Evolutionary conservation across 306 rosid genomes (phyloP).

Genomic region (Lathyrus oleraceus): DNA sequence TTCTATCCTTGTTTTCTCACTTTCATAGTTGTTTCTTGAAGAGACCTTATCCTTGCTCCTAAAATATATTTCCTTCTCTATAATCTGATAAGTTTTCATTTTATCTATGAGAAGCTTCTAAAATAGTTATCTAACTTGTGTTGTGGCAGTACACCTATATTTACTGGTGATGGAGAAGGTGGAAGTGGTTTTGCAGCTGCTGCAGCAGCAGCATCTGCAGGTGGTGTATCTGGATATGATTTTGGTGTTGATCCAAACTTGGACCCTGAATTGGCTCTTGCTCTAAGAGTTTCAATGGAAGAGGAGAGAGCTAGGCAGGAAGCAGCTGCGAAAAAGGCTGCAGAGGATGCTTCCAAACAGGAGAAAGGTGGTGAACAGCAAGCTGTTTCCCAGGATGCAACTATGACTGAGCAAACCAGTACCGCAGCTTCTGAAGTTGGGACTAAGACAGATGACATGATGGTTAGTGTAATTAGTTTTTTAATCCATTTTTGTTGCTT

Average conservation of each 20-base stretch:
- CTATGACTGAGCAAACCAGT: slow-evolving; percentile 75
- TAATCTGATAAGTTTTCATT: neutral
- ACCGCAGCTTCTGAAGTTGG: slow-evolving; percentile 53
- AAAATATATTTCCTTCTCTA: neutral
- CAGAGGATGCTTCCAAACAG: slow-evolving; percentile 79
- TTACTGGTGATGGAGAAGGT: slow-evolving; percentile 98
- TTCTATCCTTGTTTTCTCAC: neutral
- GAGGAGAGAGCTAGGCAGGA: slow-evolving; percentile 99
- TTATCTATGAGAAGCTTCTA: neutral
- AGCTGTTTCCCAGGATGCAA: slow-evolving; percentile 80
- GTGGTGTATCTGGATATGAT: slow-evolving; percentile 90
- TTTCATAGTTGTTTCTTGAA: slow-evolving; percentile 1
- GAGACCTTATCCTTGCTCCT: slow-evolving; percentile 1
- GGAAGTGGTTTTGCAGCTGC: slow-evolving; percentile 96
- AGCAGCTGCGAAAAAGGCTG: slow-evolving; percentile 98
- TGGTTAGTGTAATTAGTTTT: slow-evolving; percentile 38
- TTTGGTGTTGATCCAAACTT: slow-evolving; percentile 99
- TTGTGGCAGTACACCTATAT: slow-evolving; percentile 83
- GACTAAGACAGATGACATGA: slow-evolving; percentile 70
- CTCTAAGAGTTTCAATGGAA: slow-evolving; percentile 99
- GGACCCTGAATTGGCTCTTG: slow-evolving; percentile 99
- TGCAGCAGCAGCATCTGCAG: slow-evolving; percentile 88
- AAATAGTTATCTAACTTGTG: slow-evolving; percentile 21
- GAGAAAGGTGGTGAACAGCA: slow-evolving; percentile 75
- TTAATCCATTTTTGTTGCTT: slow-evolving; percentile 10